A percentile compares a stretch with the other conserved stretches of the same genome.
Conservation (phyloP, 2,329 filamentous ascomycete species). For the Metarhizium rileyi region DNA sequence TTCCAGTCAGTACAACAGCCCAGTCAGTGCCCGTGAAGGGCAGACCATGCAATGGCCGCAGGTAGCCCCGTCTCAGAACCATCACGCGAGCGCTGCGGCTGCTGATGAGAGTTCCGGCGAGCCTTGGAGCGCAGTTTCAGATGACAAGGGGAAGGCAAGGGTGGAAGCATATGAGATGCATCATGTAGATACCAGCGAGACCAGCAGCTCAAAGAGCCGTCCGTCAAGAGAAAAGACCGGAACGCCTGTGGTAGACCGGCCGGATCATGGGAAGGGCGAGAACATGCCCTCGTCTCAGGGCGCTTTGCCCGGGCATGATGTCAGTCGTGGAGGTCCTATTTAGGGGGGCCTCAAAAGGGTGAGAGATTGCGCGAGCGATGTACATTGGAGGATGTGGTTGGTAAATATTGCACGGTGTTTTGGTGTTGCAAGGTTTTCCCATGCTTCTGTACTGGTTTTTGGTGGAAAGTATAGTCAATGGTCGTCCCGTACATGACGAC, state of each 20-base stretch:
- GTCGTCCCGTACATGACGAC: too few species aligned
- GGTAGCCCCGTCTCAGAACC: conserved; percentile 7
- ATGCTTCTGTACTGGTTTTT: not conserved
- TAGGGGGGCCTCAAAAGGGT: not conserved
- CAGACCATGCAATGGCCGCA: conserved; percentile 27
- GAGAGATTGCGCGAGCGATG: not conserved
- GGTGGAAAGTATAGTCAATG: too few species aligned
- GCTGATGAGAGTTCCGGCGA: not conserved
- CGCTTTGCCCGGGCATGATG: conserved; percentile 6
- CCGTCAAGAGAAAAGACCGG: conserved; percentile 16
- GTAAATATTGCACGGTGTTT: conserved; percentile 3
- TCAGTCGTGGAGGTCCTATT: conserved; percentile 1
- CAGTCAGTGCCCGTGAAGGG: conserved; percentile 35
- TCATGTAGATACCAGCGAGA: conserved; percentile 18
- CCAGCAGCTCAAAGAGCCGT: conserved; percentile 15
- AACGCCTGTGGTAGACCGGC: conserved; percentile 35
- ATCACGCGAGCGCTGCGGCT: conserved; percentile 12
- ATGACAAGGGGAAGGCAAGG: conserved; percentile 32
- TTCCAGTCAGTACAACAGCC: conserved; percentile 49
- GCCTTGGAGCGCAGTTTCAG: conserved; percentile 1
- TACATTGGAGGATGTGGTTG: not conserved
- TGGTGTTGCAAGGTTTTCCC: not conserved
- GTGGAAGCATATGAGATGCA: conserved; percentile 40
- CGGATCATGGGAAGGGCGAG: conserved; percentile 37
- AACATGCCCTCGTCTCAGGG: conserved; percentile 15